Base-by-base conservation (phyloP, 371 early-diverging fungal species). In the Rhizopus stolonifer region DNA sequence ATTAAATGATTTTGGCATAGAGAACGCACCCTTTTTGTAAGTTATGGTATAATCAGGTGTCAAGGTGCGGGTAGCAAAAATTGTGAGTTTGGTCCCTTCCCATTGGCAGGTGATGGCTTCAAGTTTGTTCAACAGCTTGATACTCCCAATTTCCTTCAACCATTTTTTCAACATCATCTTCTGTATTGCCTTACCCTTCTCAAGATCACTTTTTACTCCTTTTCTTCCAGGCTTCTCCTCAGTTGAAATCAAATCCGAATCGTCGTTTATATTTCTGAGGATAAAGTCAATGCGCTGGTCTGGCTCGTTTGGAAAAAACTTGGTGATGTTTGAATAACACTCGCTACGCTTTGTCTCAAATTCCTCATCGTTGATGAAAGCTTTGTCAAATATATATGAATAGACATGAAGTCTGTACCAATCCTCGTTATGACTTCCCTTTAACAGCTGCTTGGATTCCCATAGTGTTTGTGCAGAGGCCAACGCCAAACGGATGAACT, bases 181-280 rank as follows among this genome's bases (percentile, higher is more conserved):
- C 34, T 44, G 25, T 44, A 46, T 15, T 46, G 23, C 17, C 17
- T 46, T 46, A 3, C 46, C 46, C 31, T 46, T 25, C n/a, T 25
- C 2, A 22, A 22, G 10, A 44, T 44, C 23, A 11, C 14, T 24
- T 29, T 29, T 29, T 25, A 50, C 54, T 49, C 50, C 50, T 54
- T 46, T 54, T 53, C 42, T 26, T 13, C 34, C 21, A 21, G 52
- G 55, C 50, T 60, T 60, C 46, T 60, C 61, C 47, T 54, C 60
- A n/a, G 54, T 32, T 11, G 60, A 45, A 18, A 54, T 33, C 21
- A 45, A 54, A 39, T 60, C 60, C 22, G 29, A 24, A 48, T 56
- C 21, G 29, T 50, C 53, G 34, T 53, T 49, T 10, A 49, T 43
- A 36, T 53, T 53, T 29, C 53, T 25, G 43, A 49, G 44, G 19